These are phyloP conservation scores for Peronospora belbahrii DNA, from an alignment of 352 stramenopile species.

Conservation along the genomic window DNA sequence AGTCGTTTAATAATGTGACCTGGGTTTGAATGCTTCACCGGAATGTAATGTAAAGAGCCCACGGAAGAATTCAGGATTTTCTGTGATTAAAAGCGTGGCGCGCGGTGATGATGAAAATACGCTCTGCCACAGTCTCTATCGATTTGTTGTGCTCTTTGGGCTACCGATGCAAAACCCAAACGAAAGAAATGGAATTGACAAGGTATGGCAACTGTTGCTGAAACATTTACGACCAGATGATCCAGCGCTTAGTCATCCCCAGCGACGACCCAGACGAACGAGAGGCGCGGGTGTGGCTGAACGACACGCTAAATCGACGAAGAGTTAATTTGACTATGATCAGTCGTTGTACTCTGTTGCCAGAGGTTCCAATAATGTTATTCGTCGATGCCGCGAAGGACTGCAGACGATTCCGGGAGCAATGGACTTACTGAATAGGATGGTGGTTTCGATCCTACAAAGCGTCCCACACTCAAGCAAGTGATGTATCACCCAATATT, in stretches of 20 bases:
- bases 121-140: constrained; percentile 94
- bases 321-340: constrained; percentile 40
- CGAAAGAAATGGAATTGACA: constrained; percentile 27
- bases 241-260: constrained; percentile 4
- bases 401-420: constrained; percentile 37
- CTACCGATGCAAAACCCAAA: constrained; percentile 61
- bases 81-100: constrained; percentile 53
- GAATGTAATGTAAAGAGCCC: constrained; percentile 25
- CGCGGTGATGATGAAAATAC: constrained; percentile 70
- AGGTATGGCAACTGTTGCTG: constrained; percentile 50
- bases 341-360: constrained; percentile 40
- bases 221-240: constrained; percentile 56
- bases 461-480: constrained; percentile 60
- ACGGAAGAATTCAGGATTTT: constrained; percentile 53
- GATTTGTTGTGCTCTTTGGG: constrained; percentile 94
- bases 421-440: constrained; percentile 35
- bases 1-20: background rate
- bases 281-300: constrained; percentile 4
- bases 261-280: constrained; percentile 18
- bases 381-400: constrained; percentile 44
- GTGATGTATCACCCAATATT: constrained; percentile 60
- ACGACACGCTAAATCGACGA: constrained; percentile 11
- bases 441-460: constrained; percentile 51
- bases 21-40: background rate
- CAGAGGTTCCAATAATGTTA: constrained; percentile 36